Evolutionary conservation across 2,329 filamentous ascomycete genomes (phyloP), one percentile per base, ranked within the genome.

Genomic region (Fusarium neocosmosporiellum): DNA sequence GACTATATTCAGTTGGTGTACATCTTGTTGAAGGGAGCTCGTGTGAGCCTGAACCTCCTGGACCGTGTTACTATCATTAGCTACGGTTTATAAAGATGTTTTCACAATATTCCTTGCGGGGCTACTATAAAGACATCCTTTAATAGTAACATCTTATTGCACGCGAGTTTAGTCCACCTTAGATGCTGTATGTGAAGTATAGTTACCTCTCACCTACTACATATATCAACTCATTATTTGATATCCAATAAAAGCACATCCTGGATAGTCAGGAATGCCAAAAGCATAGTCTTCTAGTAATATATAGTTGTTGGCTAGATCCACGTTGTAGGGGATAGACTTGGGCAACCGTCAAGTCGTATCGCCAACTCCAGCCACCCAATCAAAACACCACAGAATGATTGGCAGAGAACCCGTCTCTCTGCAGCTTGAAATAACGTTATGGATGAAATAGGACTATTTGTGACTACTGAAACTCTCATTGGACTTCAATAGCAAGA

Each of bases 71-170:
- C 2, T 13, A n/a, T n/a, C 16, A 7, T 11, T 29, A 10, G 24
- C 24, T 29, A 29, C 8, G 2, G n/a, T n/a, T 7, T n/a, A n/a
- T 8, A 2, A n/a, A 5, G 5, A 9, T 6, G 0, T 4, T 48
- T 48, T 18, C 24, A 7, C 9, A 18, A 11, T 2, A 27, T 29
- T 7, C 3, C 11, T 9, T 18, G 5, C 1, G 10, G 16, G 11
- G 16, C 9, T 18, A 27, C 18, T 7, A 4, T 2, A 9, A 29
- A 3, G 13, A 22, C 11, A n/a, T 48, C 3, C 9, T 50, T 29
- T 11, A n/a, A 29, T 4, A 13, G 24, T 13, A 13, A 9, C 9
- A 29, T 4, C 43, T 27, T 18, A 27, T 46, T 27, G 3, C 18
- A 18, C 9, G n/a, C 3, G 6, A 50, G 46, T n/a, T 50, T 3